Evolutionary conservation across 306 rosid species (phyloP).

Genomic region (Begonia peltatifolia): DNA sequence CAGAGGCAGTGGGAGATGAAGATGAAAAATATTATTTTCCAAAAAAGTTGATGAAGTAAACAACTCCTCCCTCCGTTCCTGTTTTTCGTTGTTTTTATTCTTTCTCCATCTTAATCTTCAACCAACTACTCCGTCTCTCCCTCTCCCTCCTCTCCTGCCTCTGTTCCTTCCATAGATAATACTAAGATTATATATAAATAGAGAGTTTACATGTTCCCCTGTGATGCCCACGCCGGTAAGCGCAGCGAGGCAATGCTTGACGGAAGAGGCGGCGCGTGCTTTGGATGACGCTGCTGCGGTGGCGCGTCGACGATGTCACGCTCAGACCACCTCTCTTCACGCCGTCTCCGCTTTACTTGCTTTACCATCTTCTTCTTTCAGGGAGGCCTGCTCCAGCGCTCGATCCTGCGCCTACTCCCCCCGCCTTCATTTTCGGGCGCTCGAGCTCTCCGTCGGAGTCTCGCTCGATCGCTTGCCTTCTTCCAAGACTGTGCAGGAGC

Average conservation of each 20-base stretch:
- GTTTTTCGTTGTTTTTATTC: neutral
- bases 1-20: too few species aligned
- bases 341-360: slow-evolving; percentile 68
- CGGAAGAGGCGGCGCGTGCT: slow-evolving; percentile 82
- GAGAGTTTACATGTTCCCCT: slow-evolving; percentile 45
- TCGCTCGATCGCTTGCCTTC: slow-evolving; percentile 76
- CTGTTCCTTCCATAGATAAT: too few species aligned
- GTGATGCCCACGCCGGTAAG: slow-evolving; percentile 99
- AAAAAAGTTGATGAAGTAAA: slow-evolving; percentile 18
- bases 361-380: slow-evolving; percentile 49
- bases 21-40: slow-evolving; percentile 14
- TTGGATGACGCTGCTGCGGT: slow-evolving; percentile 71
- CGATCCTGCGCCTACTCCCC: slow-evolving; percentile 55
- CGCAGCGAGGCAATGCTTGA: slow-evolving; percentile 82
- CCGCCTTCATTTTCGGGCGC: slow-evolving; percentile 69
- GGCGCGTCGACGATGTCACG: slow-evolving; percentile 70
- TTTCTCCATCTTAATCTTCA: slow-evolving; percentile 9
- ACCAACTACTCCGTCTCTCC: neutral
- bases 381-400: slow-evolving; percentile 71
- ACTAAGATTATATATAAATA: neutral
- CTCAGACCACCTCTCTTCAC: slow-evolving; percentile 85
- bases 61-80: neutral
- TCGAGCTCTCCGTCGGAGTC: slow-evolving; percentile 81
- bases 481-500: slow-evolving; percentile 36
- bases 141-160: neutral